phyloP scores from a whole-genome alignment of 371 early-diverging fungal genomes.

The Lichtheimia hyalospora region DNA sequence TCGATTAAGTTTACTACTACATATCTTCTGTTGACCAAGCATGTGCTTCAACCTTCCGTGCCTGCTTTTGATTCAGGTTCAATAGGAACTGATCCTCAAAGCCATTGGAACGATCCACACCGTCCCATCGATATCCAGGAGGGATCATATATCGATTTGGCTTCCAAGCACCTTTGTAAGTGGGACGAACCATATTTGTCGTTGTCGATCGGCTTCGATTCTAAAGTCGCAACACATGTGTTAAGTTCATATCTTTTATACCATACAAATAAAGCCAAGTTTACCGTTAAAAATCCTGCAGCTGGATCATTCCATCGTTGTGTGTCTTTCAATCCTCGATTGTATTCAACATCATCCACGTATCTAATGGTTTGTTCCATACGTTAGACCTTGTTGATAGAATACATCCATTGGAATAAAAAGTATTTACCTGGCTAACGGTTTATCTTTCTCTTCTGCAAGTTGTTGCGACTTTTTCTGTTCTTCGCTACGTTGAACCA shows the following conservation, averaged over 20 bases:
- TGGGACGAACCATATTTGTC: neutral
- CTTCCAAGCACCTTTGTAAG: slow-evolving; percentile 58
- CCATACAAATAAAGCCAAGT: slow-evolving; percentile 1
- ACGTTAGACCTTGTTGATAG: too few relatives aligned
- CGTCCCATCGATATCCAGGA: slow-evolving; percentile 93
- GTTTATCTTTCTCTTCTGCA: slow-evolving; percentile 59
- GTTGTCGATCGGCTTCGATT: neutral
- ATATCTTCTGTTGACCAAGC: slow-evolving; percentile 73
- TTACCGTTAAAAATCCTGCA: slow-evolving; percentile 63
- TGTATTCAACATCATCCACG: slow-evolving; percentile 64
- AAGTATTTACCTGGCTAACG: slow-evolving; percentile 55
- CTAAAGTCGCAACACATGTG: neutral
- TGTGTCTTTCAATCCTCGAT: slow-evolving; percentile 58
- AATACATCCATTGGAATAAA: too few relatives aligned
- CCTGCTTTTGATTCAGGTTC: slow-evolving; percentile 49
- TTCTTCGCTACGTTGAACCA: slow-evolving; percentile 65
- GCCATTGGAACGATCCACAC: slow-evolving; percentile 87
- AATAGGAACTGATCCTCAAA: slow-evolving; percentile 71
- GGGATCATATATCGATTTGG: slow-evolving; percentile 83
- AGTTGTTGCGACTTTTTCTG: slow-evolving; percentile 49
- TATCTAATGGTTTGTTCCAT: slow-evolving; percentile 32
- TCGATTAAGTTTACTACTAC: slow-evolving; percentile 27
- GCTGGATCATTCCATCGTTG: slow-evolving; percentile 73
- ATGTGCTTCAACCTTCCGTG: slow-evolving; percentile 56
- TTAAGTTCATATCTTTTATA: too few relatives aligned